Evolutionary conservation across 306 rosid genomes (phyloP), one percentile per base, ranked within the genome.

Genomic region (Cyamopsis tetragonoloba): DNA sequence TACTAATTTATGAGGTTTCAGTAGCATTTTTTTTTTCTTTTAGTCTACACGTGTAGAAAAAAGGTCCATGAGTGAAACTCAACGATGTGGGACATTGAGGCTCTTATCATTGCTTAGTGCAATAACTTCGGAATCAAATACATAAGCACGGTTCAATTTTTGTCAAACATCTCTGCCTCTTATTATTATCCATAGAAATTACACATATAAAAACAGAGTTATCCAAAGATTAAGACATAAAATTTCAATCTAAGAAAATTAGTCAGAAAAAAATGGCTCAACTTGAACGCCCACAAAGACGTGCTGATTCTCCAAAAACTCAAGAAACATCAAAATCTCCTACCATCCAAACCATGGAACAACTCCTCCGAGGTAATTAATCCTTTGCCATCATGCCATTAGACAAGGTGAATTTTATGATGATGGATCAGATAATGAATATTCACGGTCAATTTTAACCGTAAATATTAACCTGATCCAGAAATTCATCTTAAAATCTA

Each of bases 301-400:
- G 68, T 2, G 70, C 42, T 7, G 88, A 79, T 6, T 17, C 71
- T 70, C 5, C 72, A 11, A 84, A 32, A 72, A 22, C 59, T 71
- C 51, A n/a, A n/a, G n/a, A n/a, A n/a, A n/a, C n/a, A n/a, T n/a
- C n/a, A n/a, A n/a, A n/a, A n/a, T n/a, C 77, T 30, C 35, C 67
- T 11, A 10, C 37, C 58, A 73, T 60, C 55, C 70, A 82, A 8
- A 79, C 92, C 48, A 38, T 87, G 71, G 89, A 89, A 77, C 93
- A 86, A 61, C 80, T 87, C 60, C 82, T 87, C 42, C 81, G 88
- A 82, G 98, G 98, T 92, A 85, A 53, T 22, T 92, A 85, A 53
- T 22, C 6, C 3, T 19, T 23, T 60, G 1, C 41, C 6, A 10
- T 14, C 17, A 14, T 50, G 24, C 5, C 37, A 48, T 15, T 0